A percentile compares a stretch with the other conserved stretches of the same genome.
These are phyloP conservation scores for Lichtheimia hyalospora DNA, from an alignment of 371 early-diverging fungal species.

Conservation along the genomic window DNA sequence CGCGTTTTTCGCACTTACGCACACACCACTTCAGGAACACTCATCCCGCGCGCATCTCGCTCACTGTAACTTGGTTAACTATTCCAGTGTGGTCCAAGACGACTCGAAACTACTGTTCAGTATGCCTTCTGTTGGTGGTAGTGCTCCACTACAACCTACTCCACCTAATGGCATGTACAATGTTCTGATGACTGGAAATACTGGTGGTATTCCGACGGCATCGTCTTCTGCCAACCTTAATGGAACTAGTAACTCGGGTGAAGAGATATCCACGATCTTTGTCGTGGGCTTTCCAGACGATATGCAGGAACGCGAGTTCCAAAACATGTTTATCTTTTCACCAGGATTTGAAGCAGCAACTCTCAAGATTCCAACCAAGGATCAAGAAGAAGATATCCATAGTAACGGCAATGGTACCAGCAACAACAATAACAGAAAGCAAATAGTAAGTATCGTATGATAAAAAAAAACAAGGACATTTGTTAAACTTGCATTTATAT, in stretches of 20 bases:
- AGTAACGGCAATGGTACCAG: conserved; percentile 3
- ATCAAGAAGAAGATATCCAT: conserved; percentile 28
- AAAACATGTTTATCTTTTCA: conserved; percentile 94
- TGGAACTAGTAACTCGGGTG: conserved; percentile 11
- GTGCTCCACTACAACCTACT: no score
- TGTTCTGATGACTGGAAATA: conserved; percentile 6
- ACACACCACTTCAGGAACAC: no score
- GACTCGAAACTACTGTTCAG: neutral
- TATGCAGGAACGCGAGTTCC: conserved; percentile 93
- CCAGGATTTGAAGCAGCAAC: conserved; percentile 93
- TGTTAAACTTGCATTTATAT: neutral
- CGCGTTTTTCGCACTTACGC: no score
- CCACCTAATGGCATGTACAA: conserved; percentile 8
- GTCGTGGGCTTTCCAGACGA: conserved; percentile 96
- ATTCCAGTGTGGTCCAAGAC: no score
- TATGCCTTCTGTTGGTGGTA: conserved; percentile 4
- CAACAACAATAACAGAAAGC: conserved; percentile 22
- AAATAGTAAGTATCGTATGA: neutral
- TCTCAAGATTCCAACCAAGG: conserved; percentile 72
- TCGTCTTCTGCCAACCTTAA: no score
- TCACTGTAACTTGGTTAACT: no score
- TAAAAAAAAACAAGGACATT: no score
- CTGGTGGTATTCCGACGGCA: neutral
- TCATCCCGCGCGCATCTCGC: no score
- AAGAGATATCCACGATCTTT: conserved; percentile 89